Base-by-base conservation (phyloP, 306 rosid species). In the Cucurbita moschata region DNA sequence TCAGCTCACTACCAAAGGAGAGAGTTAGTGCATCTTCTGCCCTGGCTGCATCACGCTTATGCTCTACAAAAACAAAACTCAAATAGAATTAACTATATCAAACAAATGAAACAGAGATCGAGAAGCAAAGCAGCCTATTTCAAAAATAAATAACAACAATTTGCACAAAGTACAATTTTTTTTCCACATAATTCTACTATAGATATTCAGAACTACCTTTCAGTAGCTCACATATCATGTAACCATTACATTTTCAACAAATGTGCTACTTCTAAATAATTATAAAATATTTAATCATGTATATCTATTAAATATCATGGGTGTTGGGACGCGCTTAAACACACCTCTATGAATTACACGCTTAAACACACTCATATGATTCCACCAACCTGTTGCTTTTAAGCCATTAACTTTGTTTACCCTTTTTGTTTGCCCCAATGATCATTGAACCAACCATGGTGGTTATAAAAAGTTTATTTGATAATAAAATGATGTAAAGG, bases 11-110 rank as follows among this genome's bases (percentile, higher is more conserved):
- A 38, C 96, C 99, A 66, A 86, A 95, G 30, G 96, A 83, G 69
- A 95, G 99, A 77, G 94, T 86, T 71, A 95, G 85, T 19, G 96
- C 85, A 80, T 88, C 90, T 82, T 95, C 99, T 55, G 99, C 99
- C 76, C 97, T 88, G 58, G 99, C 92, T 23, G 97, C 89, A 80
- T 95, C 96, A 15, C 96, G 89, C 65, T 80, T 91, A 79, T 95
- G 97, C 76, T 95, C 99, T 95, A 86, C 73, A 76, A 80, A 82
- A 73, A 58, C 18, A 71, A 59, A 71, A 63, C 46, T 10, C 37
- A 23, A 37, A 37, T 18, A 10, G 38, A 40, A 49, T 54, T 39
- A 43, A 46, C 10, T 60, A 43, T 61, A 42, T 74, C 53, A 26
- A 43, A 56, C 63, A 49, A 46, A 62, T n/a, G 50, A 50, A 75